Percentiles rank a stretch among this genome's conserved stretches.
These are phyloP conservation scores for Ehretia macrophylla DNA, from an alignment of 257 asterid species.

Conservation along the genomic window DNA sequence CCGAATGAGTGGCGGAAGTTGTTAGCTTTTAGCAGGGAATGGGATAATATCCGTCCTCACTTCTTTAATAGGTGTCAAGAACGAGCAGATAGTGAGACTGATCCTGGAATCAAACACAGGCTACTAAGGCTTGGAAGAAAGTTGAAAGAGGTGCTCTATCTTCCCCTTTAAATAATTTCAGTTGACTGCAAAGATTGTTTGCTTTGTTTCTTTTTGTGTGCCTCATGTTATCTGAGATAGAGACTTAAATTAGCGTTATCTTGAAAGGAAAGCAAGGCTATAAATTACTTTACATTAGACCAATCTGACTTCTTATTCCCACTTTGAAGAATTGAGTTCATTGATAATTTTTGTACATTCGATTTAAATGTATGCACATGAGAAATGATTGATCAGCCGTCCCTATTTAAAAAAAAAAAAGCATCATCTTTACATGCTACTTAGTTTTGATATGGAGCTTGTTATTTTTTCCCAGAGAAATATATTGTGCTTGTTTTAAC, in stretches of 20 bases:
- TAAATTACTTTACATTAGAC: background rate
- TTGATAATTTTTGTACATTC: too few species aligned
- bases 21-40: constrained; percentile 76
- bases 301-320: too few species aligned
- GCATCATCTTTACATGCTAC: too few species aligned
- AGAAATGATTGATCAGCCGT: too few species aligned
- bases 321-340: too few species aligned
- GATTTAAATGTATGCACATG: too few species aligned
- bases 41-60: constrained; percentile 75
- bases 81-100: constrained; percentile 59
- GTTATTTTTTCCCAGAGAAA: too few species aligned
- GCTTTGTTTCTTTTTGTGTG: constrained; percentile 1
- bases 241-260: background rate
- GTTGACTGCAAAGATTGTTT: constrained; percentile 8
- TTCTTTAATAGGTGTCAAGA: constrained; percentile 72
- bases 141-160: constrained; percentile 68
- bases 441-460: too few species aligned
- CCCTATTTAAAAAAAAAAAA: too few species aligned
- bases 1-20: constrained; percentile 89
- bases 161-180: background rate
- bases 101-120: constrained; percentile 75
- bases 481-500: constrained; percentile 11
- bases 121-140: constrained; percentile 78
- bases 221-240: background rate
- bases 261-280: background rate